Conservation (phyloP, 2,329 filamentous ascomycete genomes). For the Talaromyces albobiverticillius region DNA sequence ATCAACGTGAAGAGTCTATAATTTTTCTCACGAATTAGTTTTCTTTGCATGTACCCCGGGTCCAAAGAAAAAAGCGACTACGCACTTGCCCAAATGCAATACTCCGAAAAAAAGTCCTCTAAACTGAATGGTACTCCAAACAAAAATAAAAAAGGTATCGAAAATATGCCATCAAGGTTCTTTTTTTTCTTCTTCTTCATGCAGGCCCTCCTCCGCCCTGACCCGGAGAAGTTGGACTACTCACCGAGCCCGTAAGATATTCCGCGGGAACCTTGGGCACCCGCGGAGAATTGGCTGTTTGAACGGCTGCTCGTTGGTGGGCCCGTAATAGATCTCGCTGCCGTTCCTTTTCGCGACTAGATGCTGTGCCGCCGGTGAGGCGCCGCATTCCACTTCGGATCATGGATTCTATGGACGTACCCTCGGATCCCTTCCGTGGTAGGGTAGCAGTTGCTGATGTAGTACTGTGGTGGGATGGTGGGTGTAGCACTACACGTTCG, state of each 20-base stretch:
- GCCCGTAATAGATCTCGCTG: constrained; percentile 43
- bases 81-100: background rate
- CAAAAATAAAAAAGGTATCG: background rate
- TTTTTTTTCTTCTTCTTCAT: background rate
- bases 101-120: background rate
- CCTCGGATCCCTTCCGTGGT: constrained; percentile 35
- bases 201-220: constrained; percentile 10
- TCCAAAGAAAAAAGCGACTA: background rate
- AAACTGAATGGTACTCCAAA: background rate
- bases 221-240: constrained; percentile 35
- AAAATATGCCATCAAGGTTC: background rate
- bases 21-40: too few relatives aligned
- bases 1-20: too few relatives aligned
- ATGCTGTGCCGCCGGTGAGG: constrained; percentile 43
- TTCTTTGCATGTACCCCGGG: too few relatives aligned
- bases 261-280: constrained; percentile 49
- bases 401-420: constrained; percentile 43
- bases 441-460: constrained; percentile 21
- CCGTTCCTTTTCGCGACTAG: constrained; percentile 42
- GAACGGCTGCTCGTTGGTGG: constrained; percentile 40
- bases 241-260: constrained; percentile 39
- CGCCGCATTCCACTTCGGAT: constrained; percentile 47
- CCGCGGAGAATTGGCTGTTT: constrained; percentile 39
- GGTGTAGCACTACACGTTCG: constrained; percentile 53
- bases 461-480: constrained; percentile 21